Conservation (phyloP, 2,329 filamentous ascomycete species). For the Colletotrichum sp. region DNA sequence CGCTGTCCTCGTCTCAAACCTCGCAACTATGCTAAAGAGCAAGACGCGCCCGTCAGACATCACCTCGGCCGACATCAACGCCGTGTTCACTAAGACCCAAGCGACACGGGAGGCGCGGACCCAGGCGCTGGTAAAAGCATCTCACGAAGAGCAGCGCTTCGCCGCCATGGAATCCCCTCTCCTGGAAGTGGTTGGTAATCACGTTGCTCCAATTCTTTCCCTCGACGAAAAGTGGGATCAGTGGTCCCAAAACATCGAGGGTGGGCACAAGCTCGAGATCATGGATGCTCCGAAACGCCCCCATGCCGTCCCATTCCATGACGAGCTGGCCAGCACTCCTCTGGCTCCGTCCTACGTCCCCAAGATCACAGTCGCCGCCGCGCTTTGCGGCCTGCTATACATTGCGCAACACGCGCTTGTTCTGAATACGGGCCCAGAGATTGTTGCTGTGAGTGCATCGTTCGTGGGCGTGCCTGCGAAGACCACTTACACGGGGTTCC, state of each 20-base stretch:
- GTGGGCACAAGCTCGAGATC: neutral
- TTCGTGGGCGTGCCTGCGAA: neutral
- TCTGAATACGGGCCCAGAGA: neutral
- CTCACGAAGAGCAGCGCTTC: slow-evolving; percentile 24
- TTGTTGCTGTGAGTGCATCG: neutral
- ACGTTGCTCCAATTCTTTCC: neutral
- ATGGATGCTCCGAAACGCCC: slow-evolving; percentile 14
- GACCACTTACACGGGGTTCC: neutral
- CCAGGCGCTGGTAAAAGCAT: neutral
- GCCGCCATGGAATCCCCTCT: slow-evolving; percentile 22
- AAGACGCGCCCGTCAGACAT: slow-evolving; percentile 2
- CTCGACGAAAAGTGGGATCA: neutral
- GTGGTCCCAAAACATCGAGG: neutral
- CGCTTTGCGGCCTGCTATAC: neutral
- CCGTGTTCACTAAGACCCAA: slow-evolving; percentile 23
- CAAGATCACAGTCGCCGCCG: neutral
- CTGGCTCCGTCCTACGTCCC: neutral
- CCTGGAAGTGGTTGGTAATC: neutral
- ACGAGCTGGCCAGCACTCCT: slow-evolving; percentile 18
- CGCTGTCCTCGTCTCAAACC: slow-evolving; percentile 26
- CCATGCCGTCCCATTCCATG: slow-evolving; percentile 14
- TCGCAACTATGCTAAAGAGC: slow-evolving; percentile 5
- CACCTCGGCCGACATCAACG: slow-evolving; percentile 15
- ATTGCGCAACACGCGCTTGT: neutral
- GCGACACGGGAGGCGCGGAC: slow-evolving; percentile 18